Evolutionary conservation across 2,329 filamentous ascomycete species (phyloP), one percentile per base, ranked within the genome.

Genomic region (Diaporthe australafricana): DNA sequence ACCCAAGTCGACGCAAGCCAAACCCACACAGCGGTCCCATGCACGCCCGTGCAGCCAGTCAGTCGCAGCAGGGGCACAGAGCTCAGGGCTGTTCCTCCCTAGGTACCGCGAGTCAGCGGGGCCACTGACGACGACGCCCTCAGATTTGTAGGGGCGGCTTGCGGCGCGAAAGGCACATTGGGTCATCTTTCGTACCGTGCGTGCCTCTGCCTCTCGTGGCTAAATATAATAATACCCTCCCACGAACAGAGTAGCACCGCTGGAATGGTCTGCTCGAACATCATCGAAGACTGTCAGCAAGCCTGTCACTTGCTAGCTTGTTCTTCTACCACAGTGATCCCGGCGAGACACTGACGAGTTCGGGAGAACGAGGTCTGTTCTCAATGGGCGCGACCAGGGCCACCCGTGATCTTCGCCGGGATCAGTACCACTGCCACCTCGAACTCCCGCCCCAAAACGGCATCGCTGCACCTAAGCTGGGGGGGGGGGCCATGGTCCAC

Each of bases 301-400:
- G 60, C 60, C 25, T 65, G 60, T 38, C 60, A 50, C 30, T 5
- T 42, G 57, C 60, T 65, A 50, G 60, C 60, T 20, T 30, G 30
- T 25, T 30, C 45, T 12, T 50, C 60, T 65, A 25, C 60, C 60
- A 50, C 27, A 25, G 14, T n/a, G 35, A 65, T 38, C 60, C 60
- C 32, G 42, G 60, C 60, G n/a, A 65, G 45, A 50, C 60, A 65
- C 6, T 48, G 60, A 50, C 12, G 45, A 65, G 60, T 65, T 65
- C 60, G 60, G 60, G 60, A 65, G 60, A 65, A 65, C 60, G 60
- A 65, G 60, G 60, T 65, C 60, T 65, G 60, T 65, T 65, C 60
- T 65, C 60, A 38, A 32, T 35, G 57, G 57, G 42, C 42, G 45
- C 6, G 45, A 65, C 60, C 60, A 65, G 60, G 60, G 45, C 60